phyloP scores from a whole-genome alignment of 2,329 filamentous ascomycete species.

The Beauveria sp. region DNA sequence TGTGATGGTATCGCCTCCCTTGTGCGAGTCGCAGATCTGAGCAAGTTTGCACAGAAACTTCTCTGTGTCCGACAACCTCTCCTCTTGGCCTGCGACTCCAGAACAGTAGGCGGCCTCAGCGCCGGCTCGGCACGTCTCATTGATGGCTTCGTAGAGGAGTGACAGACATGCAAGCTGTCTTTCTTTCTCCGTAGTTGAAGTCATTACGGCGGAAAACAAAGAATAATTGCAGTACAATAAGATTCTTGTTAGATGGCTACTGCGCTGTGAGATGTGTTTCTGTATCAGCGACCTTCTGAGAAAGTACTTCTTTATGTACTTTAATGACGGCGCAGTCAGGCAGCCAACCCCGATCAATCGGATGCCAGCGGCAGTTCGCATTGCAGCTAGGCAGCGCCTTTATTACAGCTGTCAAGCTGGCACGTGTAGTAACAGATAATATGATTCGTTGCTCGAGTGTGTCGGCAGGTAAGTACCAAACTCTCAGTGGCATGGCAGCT shows the following conservation, averaged over 20 bases:
- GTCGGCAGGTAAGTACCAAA: not conserved
- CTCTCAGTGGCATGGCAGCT: not conserved
- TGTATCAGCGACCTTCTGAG: too few relatives aligned
- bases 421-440: not conserved
- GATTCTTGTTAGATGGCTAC: not conserved
- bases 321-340: too few relatives aligned
- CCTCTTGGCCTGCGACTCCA: not conserved
- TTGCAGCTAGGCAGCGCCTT: too few relatives aligned
- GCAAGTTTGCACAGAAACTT: slow-evolving; percentile 14
- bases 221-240: too few relatives aligned
- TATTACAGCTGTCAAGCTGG: not conserved
- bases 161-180: not conserved
- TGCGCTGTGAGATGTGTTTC: too few relatives aligned
- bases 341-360: too few relatives aligned
- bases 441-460: not conserved
- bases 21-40: slow-evolving; percentile 12
- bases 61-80: not conserved
- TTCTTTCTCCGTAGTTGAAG: not conserved
- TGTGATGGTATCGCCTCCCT: slow-evolving; percentile 11
- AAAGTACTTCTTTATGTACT: too few relatives aligned
- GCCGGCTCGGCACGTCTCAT: not conserved
- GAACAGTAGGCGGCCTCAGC: not conserved
- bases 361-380: too few relatives aligned
- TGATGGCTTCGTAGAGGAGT: not conserved
- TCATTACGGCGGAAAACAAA: not conserved